Evolutionary conservation across 2,329 filamentous ascomycete species (phyloP), one percentile per base, ranked within the genome.

Genomic region (Microcera coccophila): DNA sequence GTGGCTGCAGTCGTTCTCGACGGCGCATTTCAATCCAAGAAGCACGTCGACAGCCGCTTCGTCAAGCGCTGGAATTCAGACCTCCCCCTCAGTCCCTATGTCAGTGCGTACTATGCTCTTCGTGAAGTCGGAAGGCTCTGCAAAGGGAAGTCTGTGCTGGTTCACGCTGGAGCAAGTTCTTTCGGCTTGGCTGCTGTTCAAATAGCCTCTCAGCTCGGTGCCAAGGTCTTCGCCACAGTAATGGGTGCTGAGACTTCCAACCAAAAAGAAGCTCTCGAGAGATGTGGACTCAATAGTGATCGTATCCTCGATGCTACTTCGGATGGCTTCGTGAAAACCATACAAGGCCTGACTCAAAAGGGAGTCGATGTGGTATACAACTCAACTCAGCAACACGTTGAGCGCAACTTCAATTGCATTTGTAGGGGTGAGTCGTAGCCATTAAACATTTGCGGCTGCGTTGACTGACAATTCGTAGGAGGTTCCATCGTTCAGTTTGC

Each of bases 361-460:
- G 65, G 65, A 11, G 55, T 74, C 2, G 68, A 76, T 34, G 45
- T 74, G 3, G 59, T 76, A 2, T 73, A 74, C 39, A 73, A 75
- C 47, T 62, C 73, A 0, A 69, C 72, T 0, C 65, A 65, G 36
- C 53, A 62, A 8, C 50, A 65, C 26, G 39, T 63, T 4, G 59
- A 64, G 3, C 43, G 54, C 3, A 65, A 60, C 41, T 51, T 61
- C 12, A 52, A 59, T 29, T 71, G 66, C 32, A 60, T 71, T 18
- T 59, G 62, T 26, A 56, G 48, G 18, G 61, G 69, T 65, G 59
- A 56, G 65, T 58, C 12, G 2, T 32, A 11, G 15, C 4, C 32
- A 29, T 63, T 9, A 14, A 28, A 28, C 9, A n/a, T n/a, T n/a
- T n/a, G 24, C 9, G 14, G 24, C 9, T 9, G 9, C 24, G 14